Evolutionary conservation across 768 basidiomycete species (phyloP), one percentile per base, ranked within the genome.

Genomic region (Xerocomellus amylosporus): DNA sequence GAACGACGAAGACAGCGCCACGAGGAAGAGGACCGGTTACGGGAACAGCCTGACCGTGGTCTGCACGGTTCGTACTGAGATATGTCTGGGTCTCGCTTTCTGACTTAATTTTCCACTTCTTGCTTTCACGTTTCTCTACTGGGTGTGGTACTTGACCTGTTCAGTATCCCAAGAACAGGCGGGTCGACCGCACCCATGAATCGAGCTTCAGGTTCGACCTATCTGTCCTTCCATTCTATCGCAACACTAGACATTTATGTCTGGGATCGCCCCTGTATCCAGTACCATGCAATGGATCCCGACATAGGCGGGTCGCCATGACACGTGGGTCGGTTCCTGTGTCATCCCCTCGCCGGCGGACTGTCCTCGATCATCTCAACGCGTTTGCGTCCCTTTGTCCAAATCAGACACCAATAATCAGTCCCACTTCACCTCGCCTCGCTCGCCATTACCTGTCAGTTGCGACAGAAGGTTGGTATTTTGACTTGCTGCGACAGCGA

Each of bases 1-100:
- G 56, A 63, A 13, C 65, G 71, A 36, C 61, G 69, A 46, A 57
- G 61, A 46, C 69, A 51, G 28, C 61, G 31, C 12, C 51, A 58
- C 49, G 59, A 60, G 12, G 53, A 69, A 20, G 53, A 58, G 30
- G 61, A 60, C 46, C 63, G 34, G 31, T 5, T 53, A 28, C 54
- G 38, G 20, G 67, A 61, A 47, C 59, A 46, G 9, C 19, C 28
- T n/a, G 20, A 28, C 22, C 43, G 8, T 19, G 49, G 54, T 47
- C 38, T 53, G 53, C 47, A 20, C 8, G 22, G 47, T 49, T 19
- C 33, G 47, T 48, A 1, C 19, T 38, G 44, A n/a, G 9, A 20
- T 38, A 14, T 30, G 38, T 36, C 26, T 13, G 46, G 20, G 12
- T 36, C 36, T 19, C n/a, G 13, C 31, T 28, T 56, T 54, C 45